These are phyloP conservation scores for Alternaria hordeiaustralica DNA, from an alignment of 2,329 filamentous ascomycete species.

Conservation along the genomic window DNA sequence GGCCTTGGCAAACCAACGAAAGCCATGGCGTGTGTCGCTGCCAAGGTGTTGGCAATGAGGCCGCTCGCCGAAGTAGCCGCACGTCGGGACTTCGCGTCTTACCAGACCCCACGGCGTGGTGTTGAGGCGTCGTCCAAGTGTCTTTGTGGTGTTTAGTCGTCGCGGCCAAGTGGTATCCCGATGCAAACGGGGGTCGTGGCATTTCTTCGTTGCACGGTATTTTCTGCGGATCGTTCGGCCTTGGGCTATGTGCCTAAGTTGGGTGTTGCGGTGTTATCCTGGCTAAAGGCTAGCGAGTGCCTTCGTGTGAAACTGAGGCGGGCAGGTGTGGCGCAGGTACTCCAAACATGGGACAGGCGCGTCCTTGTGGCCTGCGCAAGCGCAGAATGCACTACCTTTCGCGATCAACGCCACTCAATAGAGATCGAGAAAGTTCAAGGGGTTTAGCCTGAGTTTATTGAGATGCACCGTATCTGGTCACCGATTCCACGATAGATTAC, in stretches of 20 bases:
- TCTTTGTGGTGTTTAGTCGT: background rate
- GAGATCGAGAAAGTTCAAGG: background rate
- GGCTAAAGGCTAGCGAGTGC: background rate
- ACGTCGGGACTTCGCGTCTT: background rate
- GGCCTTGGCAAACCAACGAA: conserved; percentile 3
- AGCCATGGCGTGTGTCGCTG: background rate
- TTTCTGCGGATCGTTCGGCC: background rate
- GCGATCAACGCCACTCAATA: background rate
- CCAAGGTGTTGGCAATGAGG: background rate
- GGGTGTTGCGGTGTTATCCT: background rate
- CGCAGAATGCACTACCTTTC: background rate
- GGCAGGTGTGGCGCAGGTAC: conserved; percentile 6
- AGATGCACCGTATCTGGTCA: background rate
- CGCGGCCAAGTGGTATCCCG: background rate
- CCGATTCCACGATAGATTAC: background rate
- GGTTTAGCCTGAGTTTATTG: background rate
- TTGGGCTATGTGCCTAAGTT: background rate
- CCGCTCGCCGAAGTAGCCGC: background rate
- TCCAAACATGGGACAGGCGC: background rate
- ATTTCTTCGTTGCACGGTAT: background rate
- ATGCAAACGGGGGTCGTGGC: background rate
- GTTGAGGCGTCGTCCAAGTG: background rate
- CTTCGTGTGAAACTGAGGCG: conserved; percentile 8
- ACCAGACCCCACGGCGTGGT: background rate
- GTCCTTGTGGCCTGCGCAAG: background rate